Conservation (phyloP, 2,329 filamentous ascomycete species). For the Curvularia lunata region DNA sequence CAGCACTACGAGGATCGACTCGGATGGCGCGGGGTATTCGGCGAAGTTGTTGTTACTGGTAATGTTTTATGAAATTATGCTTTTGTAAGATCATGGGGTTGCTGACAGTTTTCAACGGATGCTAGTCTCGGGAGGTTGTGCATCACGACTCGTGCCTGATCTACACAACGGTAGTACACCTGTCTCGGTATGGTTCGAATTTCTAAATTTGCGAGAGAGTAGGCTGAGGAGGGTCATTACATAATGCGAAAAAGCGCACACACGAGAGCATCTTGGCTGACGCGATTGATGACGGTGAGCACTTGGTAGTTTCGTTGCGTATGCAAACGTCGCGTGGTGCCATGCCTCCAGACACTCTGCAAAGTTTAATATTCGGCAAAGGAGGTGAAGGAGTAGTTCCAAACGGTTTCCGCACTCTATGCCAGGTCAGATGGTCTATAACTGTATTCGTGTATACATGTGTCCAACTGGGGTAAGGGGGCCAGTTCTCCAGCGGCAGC, state of each 20-base stretch:
- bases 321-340: background rate
- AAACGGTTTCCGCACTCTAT: background rate
- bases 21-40: background rate
- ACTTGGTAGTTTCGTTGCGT: background rate
- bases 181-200: background rate
- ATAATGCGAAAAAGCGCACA: background rate
- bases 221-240: background rate
- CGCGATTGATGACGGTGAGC: background rate
- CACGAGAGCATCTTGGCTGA: background rate
- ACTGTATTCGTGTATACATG: background rate
- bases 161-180: background rate
- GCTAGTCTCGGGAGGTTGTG: background rate
- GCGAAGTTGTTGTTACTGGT: no score
- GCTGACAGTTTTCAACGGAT: background rate
- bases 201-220: background rate
- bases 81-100: background rate
- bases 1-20: background rate
- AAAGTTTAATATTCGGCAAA: background rate
- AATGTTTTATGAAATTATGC: background rate
- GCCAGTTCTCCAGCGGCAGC: background rate
- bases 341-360: background rate
- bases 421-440: background rate
- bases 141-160: background rate
- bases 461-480: background rate
- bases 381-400: background rate